Conservation (phyloP, 306 rosid species). For the Vicia sativa region DNA sequence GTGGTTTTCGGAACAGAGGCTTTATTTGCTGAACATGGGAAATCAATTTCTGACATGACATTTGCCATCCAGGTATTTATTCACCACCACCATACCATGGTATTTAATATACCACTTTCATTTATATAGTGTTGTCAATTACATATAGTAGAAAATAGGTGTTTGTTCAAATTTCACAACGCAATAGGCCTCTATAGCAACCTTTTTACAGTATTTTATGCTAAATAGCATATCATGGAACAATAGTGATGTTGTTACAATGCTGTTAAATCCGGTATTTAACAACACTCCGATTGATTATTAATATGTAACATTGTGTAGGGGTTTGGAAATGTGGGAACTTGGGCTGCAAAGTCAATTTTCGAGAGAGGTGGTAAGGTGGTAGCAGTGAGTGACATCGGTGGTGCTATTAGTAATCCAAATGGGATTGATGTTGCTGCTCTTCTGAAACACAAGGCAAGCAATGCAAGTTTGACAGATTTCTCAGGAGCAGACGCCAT, state of each 20-base stretch:
- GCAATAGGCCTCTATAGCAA: too few relatives aligned
- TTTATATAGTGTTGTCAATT: too few relatives aligned
- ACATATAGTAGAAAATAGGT: too few relatives aligned
- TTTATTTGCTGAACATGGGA: constrained; percentile 60
- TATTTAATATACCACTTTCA: too few relatives aligned
- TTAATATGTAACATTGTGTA: not conserved
- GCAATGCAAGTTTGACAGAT: constrained; percentile 42
- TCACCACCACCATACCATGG: not conserved
- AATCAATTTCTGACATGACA: constrained; percentile 49
- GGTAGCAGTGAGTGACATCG: constrained; percentile 63
- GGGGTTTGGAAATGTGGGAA: constrained; percentile 62
- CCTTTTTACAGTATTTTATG: not conserved
- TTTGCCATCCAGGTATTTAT: constrained; percentile 64
- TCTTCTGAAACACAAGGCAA: constrained; percentile 56
- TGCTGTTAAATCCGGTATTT: not conserved
- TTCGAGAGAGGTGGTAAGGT: constrained; percentile 65
- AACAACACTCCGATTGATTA: not conserved
- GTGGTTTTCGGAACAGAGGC: constrained; percentile 64
- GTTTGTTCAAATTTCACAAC: too few relatives aligned
- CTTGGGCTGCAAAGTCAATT: constrained; percentile 63
- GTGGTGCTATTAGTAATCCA: constrained; percentile 58
- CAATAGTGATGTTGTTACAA: not conserved
- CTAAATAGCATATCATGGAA: not conserved
- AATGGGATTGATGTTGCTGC: constrained; percentile 57
- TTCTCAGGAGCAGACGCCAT: constrained; percentile 57